phyloP scores from a whole-genome alignment of 2,329 filamentous ascomycete species.

The Diaporthe australafricana region DNA sequence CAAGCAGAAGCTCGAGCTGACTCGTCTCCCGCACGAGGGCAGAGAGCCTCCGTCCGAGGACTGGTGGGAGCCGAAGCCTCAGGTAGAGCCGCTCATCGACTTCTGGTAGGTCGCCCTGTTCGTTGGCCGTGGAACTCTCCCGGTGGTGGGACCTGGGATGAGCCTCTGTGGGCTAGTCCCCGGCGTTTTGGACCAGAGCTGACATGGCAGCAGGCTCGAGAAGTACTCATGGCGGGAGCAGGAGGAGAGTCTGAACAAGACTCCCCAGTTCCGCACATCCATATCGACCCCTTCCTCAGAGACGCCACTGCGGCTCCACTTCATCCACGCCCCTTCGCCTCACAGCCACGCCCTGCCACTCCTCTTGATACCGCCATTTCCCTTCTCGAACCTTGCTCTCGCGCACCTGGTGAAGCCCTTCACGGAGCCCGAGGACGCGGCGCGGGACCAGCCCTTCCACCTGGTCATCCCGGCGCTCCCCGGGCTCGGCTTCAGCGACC shows the following conservation, averaged over 20 bases:
- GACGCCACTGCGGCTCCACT: constrained; percentile 68
- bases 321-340: constrained; percentile 70
- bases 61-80: constrained; percentile 71
- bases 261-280: constrained; percentile 72
- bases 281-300: constrained; percentile 56
- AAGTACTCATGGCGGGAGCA: constrained; percentile 73
- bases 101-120: constrained; percentile 63
- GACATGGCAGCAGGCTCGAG: constrained; percentile 65
- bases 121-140: background rate
- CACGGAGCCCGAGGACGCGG: constrained; percentile 61
- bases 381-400: constrained; percentile 72
- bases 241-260: constrained; percentile 67
- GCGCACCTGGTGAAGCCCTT: constrained; percentile 66
- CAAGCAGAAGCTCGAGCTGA: constrained; percentile 74
- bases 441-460: constrained; percentile 67
- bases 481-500: constrained; percentile 75
- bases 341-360: constrained; percentile 69
- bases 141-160: background rate
- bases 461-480: constrained; percentile 75
- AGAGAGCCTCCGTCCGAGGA: constrained; percentile 58
- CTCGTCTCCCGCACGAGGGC: constrained; percentile 71
- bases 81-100: constrained; percentile 73
- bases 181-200: constrained; percentile 18
- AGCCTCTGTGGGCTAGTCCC: background rate
- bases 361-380: constrained; percentile 74